A percentile compares a stretch with the other conserved stretches of the same genome.
Evolutionary conservation across 768 basidiomycete genomes (phyloP).

Genomic region (Boletellus emodensis): DNA sequence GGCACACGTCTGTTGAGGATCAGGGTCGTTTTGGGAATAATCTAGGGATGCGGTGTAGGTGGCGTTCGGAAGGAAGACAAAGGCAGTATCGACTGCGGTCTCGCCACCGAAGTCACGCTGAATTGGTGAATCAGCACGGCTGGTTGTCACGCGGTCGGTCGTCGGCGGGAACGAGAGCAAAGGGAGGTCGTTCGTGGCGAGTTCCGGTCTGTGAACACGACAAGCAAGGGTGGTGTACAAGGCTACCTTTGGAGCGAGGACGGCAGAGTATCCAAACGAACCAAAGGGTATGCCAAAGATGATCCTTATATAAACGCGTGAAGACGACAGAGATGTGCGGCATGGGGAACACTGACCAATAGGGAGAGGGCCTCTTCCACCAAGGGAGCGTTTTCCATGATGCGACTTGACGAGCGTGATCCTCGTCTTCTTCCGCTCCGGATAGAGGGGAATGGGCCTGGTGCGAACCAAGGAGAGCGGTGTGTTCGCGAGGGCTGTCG

Average conservation of each 20-base stretch:
- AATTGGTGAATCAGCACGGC: background rate
- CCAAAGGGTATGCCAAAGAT: conserved; percentile 50
- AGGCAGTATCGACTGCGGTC: background rate
- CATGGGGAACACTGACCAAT: conserved; percentile 50
- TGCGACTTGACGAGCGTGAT: conserved; percentile 26
- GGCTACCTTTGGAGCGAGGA: conserved; percentile 68
- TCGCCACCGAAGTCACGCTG: background rate
- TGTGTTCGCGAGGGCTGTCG: too few species aligned
- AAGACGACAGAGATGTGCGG: background rate
- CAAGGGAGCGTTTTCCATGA: conserved; percentile 47
- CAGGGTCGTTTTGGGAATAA: background rate
- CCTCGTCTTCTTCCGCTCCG: conserved; percentile 21
- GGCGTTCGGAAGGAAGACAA: conserved; percentile 3
- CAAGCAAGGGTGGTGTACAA: conserved; percentile 74
- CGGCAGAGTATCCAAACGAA: conserved; percentile 51
- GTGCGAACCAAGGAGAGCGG: too few species aligned
- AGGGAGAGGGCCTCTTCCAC: conserved; percentile 73
- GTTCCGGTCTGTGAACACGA: conserved; percentile 56
- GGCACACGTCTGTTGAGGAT: conserved; percentile 41
- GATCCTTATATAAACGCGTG: conserved; percentile 43
- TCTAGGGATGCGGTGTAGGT: background rate
- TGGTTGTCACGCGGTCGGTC: background rate
- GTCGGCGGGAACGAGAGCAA: background rate
- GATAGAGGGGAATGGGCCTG: too few species aligned
- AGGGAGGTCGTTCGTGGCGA: conserved; percentile 19